Evolutionary conservation across 2,329 filamentous ascomycete species (phyloP), one percentile per base, ranked within the genome.

Genomic region (Stachybotrys chartarum): DNA sequence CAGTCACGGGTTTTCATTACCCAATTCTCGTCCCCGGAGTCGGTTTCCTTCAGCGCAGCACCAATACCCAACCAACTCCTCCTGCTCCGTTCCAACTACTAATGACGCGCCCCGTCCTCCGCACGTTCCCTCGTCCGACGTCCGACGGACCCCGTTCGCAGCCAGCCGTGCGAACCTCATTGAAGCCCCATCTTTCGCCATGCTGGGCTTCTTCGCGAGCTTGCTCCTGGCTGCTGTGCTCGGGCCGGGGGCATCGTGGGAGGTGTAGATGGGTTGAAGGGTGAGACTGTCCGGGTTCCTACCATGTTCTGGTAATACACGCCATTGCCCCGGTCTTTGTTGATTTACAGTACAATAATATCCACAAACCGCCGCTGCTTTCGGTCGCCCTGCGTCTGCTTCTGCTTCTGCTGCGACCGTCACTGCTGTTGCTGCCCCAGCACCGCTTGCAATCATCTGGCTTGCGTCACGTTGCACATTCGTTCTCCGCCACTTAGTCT

Each of bases 1-100:
- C 72, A 74, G 68, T 69, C 66, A 67, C 68, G 66, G 66, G 70
- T 78, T 78, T 78, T 64, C 63, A 78, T 78, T 78, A 78, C 75
- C 66, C 72, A 78, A 78, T 77, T 61, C 35, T 42, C 5, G 35
- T 42, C 35, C 35, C 35, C 8, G 35, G 35, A 14, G 35, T 10
- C 35, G 24, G 24, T 24, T 24, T 24, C 24, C 4, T 24, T 3
- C 24, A 24, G 24, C 24, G 24, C 24, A 24, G 24, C 24, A 24
- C 24, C 24, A 24, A 24, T 2, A 24, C 5, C 14, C 35, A 14
- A 10, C n/a, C n/a, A n/a, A n/a, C n/a, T n/a, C n/a, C n/a, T n/a
- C n/a, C n/a, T 42, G 10, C 35, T 42, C 35, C 35, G 14, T 42
- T 42, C 62, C 66, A 62, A 60, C 61, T 62, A 61, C 66, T 66